Evolutionary conservation across 192 early-diverging fungal genomes (phyloP).

Genomic region (Helicostylum pulchrum): DNA sequence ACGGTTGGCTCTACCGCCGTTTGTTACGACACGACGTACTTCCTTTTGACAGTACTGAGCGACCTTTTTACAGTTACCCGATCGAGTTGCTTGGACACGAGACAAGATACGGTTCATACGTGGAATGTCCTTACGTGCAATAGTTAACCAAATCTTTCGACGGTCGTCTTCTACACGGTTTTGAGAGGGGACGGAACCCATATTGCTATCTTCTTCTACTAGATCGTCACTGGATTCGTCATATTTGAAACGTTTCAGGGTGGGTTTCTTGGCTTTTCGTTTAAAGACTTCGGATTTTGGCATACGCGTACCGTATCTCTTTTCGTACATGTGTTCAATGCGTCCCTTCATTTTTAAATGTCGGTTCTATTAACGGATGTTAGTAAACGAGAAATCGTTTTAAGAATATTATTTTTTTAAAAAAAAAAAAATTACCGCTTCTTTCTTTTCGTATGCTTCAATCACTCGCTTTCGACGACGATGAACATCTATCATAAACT

Average conservation of each 20-base stretch:
- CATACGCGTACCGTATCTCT: conserved; percentile 24
- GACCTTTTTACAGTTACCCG: conserved; percentile 67
- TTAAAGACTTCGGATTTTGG: conserved; percentile 2
- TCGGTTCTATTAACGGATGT: conserved; percentile 18
- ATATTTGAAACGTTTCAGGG: too few relatives aligned
- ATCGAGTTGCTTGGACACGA: conserved; percentile 39
- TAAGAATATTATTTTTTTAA: too few relatives aligned
- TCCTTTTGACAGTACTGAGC: conserved; percentile 73
- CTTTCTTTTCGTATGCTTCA: conserved; percentile 36
- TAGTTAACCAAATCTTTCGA: conserved; percentile 21
- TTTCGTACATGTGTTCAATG: conserved; percentile 23
- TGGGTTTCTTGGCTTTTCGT: not conserved
- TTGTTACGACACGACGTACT: conserved; percentile 52
- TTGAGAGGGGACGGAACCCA: too few relatives aligned
- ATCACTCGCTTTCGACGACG: conserved; percentile 33
- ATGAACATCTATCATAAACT: conserved; percentile 44
- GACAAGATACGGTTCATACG: conserved; percentile 48
- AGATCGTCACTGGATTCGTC: too few relatives aligned
- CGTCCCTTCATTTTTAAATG: conserved; percentile 26
- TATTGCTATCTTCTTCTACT: too few relatives aligned
- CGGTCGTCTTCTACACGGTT: conserved; percentile 19
- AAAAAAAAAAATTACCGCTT: conserved; percentile 25
- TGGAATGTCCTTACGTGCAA: conserved; percentile 21
- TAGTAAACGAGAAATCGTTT: not conserved
- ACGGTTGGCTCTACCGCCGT: conserved; percentile 52